Conservation (phyloP, 805 yeast genomes). For the Vanderwaltozyma tropicalis region DNA sequence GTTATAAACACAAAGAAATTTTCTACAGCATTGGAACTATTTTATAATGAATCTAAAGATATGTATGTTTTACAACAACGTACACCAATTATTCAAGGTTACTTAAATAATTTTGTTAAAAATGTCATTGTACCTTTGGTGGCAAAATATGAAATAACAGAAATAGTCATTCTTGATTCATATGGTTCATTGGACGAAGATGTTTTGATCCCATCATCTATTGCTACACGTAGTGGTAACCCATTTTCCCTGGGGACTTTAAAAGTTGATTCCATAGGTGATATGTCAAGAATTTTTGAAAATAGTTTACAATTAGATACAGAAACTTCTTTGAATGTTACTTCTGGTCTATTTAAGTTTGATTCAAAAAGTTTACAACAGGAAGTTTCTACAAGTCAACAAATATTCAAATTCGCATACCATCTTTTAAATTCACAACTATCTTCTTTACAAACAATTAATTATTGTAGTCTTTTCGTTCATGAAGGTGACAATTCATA, state of each 20-base stretch:
- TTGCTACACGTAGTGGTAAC: constrained; percentile 1
- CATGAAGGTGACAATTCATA: constrained; percentile 84
- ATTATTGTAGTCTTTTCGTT: constrained; percentile 48
- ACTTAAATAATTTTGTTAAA: constrained; percentile 37
- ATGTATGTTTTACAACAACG: constrained; percentile 67
- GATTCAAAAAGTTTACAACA: constrained; percentile 17
- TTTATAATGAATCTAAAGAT: constrained; percentile 31
- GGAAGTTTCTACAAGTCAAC: constrained; percentile 22
- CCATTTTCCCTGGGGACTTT: constrained; percentile 19
- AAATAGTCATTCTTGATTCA: constrained; percentile 58
- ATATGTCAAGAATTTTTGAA: constrained; percentile 16
- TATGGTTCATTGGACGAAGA: constrained; percentile 40
- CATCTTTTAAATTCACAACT: constrained; percentile 16
- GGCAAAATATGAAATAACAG: constrained; percentile 29
- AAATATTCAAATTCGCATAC: constrained; percentile 20
- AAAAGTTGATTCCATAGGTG: constrained; percentile 15
- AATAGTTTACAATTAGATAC: constrained; percentile 13
- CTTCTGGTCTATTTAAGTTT: constrained; percentile 16
- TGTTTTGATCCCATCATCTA: not conserved
- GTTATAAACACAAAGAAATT: constrained; percentile 19
- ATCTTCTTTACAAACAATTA: constrained; percentile 16
- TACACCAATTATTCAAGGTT: constrained; percentile 71
- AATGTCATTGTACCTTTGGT: constrained; percentile 45
- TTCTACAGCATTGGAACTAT: constrained; percentile 60
- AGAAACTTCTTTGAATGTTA: constrained; percentile 8